Conservation (phyloP, 768 basidiomycete species). For the Favolaschia claudopus region DNA sequence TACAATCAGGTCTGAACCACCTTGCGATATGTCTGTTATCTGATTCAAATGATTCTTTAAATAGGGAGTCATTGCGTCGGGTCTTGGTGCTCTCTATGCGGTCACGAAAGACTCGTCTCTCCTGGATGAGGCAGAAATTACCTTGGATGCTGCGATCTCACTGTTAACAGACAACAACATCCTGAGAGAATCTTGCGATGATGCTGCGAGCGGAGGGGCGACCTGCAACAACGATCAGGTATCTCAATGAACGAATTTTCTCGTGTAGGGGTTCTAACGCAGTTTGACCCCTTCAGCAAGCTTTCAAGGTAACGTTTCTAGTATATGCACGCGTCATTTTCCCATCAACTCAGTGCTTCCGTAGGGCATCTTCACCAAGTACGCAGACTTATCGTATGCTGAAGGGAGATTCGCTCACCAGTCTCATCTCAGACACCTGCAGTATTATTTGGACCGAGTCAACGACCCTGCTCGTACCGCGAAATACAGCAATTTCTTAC, state of each 20-base stretch:
- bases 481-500: conserved; percentile 50
- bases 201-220: conserved; percentile 44
- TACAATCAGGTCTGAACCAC: conserved; percentile 67
- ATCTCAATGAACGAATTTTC: conserved; percentile 9
- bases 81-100: conserved; percentile 53
- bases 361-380: conserved; percentile 60
- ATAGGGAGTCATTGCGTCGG: conserved; percentile 64
- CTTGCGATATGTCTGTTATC: too few species aligned
- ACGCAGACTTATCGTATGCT: not conserved
- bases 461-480: conserved; percentile 48
- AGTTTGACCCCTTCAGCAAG: conserved; percentile 44
- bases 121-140: conserved; percentile 56
- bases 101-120: conserved; percentile 47
- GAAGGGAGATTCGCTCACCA: not conserved
- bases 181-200: conserved; percentile 61
- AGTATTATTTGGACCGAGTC: conserved; percentile 56
- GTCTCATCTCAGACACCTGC: conserved; percentile 40
- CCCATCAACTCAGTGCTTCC: too few species aligned
- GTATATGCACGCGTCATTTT: too few species aligned
- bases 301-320: conserved; percentile 59
- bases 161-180: conserved; percentile 47
- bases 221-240: conserved; percentile 58
- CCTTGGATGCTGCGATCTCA: conserved; percentile 57
- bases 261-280: not conserved
- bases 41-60: too few species aligned